Conservation (phyloP, 495 filamentous ascomycete species). For the Xylaria acuta region DNA sequence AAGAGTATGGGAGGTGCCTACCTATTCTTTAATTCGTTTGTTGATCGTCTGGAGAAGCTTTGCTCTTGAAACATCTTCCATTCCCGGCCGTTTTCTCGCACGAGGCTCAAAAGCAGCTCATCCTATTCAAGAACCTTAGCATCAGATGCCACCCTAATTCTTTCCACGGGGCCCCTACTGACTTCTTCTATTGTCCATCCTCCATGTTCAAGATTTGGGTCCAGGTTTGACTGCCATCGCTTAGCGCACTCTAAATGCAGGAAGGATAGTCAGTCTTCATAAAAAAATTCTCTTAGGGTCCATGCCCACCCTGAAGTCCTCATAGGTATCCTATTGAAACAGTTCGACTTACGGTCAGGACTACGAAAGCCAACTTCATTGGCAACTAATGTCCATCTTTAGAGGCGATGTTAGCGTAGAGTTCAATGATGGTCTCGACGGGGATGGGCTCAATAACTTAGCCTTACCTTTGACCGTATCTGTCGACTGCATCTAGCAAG, state of each 20-base stretch:
- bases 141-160: background rate
- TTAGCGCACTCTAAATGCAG: slow-evolving; percentile 48
- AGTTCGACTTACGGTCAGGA: slow-evolving; percentile 22
- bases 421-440: background rate
- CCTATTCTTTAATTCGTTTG: slow-evolving; percentile 42
- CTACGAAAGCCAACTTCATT: slow-evolving; percentile 25
- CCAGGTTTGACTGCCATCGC: slow-evolving; percentile 48
- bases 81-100: slow-evolving; percentile 43
- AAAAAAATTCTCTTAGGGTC: background rate
- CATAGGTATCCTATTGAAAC: background rate
- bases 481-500: slow-evolving; percentile 42
- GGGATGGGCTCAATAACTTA: background rate
- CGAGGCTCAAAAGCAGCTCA: slow-evolving; percentile 42
- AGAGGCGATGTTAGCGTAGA: background rate
- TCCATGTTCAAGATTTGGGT: slow-evolving; percentile 49
- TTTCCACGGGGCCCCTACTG: background rate
- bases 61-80: slow-evolving; percentile 50
- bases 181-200: slow-evolving; percentile 48
- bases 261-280: background rate
- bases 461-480: slow-evolving; percentile 34
- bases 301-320: too few relatives aligned
- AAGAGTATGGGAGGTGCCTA: slow-evolving; percentile 16
- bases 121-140: slow-evolving; percentile 34
- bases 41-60: slow-evolving; percentile 46
- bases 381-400: slow-evolving; percentile 11